phyloP scores from a whole-genome alignment of 140 eudicot species.

The Oenanthe javanica region DNA sequence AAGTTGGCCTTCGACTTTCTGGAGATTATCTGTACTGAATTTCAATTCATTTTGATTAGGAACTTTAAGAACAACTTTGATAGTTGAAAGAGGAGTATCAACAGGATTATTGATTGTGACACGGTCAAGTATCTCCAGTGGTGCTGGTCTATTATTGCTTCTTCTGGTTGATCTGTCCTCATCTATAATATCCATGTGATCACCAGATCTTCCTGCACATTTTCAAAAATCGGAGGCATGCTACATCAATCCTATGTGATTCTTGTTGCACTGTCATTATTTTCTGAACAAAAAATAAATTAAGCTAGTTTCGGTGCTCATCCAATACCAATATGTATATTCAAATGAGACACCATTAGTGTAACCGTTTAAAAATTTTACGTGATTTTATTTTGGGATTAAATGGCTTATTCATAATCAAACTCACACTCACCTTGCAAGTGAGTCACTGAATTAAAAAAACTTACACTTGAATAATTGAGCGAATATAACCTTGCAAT shows the following conservation, averaged over 20 bases:
- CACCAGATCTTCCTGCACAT: slow-evolving; percentile 7
- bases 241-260: not conserved
- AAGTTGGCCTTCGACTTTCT: slow-evolving; percentile 1
- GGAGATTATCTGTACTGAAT: slow-evolving; percentile 5
- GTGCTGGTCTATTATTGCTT: slow-evolving; percentile 10
- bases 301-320: not conserved
- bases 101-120: slow-evolving; percentile 3
- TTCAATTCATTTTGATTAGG: slow-evolving; percentile 8
- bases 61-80: slow-evolving; percentile 15
- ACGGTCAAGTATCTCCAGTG: slow-evolving; percentile 15
- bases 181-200: slow-evolving; percentile 14
- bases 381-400: too few relatives aligned
- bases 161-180: slow-evolving; percentile 1
- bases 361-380: too few relatives aligned
- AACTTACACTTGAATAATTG: too few relatives aligned
- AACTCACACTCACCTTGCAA: too few relatives aligned
- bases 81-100: slow-evolving; percentile 17
- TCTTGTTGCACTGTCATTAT: not conserved
- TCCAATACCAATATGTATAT: too few relatives aligned
- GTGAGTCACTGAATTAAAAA: too few relatives aligned
- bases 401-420: too few relatives aligned
- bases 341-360: too few relatives aligned
- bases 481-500: too few relatives aligned
- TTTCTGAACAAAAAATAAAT: not conserved
- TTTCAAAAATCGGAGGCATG: not conserved